Base-by-base conservation (phyloP, 257 asterid genomes). In the Rubia yunnanensis region DNA sequence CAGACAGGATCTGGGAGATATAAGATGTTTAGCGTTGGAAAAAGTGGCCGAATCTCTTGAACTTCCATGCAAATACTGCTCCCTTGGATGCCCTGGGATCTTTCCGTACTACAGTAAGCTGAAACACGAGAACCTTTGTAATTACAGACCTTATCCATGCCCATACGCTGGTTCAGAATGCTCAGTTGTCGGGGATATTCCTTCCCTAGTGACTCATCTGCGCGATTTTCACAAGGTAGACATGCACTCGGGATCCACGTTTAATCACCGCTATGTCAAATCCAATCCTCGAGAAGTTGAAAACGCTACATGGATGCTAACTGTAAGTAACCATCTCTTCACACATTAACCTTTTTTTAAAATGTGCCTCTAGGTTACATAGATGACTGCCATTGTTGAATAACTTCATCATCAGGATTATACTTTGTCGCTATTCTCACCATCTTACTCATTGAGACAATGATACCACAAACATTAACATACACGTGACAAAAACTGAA, bases 301-400 rank as follows among this genome's bases (percentile, higher is more conserved):
- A 83, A 90, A 90, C 36, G 97, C 95, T 53, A 90, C 97, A 5
- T 90, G 97, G 97, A 90, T 90, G 96, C 77, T 90, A 80, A 90
- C 97, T 41, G 97, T 89, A 66, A 82, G 95, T 82, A 64, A 62
- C 60, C 54, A 53, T 23, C 30, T 57, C 46, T 26, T 55, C 22
- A 17, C 52, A 23, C 23, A 20, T 58, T 11, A 39, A 15, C 17
- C 22, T 23, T 49, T 28, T 46, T 3, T 6, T 20, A 1, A 22
- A 14, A 17, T 22, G 15, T n/a, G n/a, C n/a, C n/a, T n/a, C n/a
- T n/a, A n/a, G n/a, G n/a, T n/a, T 44, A 44, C 52, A 3, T 44
- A 15, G n/a, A 44, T 7, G n/a, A 4, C 3, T 41, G 11, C 23
- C 34, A n/a, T 28, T 22, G 15, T 50, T 8, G 27, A n/a, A n/a